Conservation (phyloP, 2,329 filamentous ascomycete genomes). For the Dactylellina leptospora region DNA sequence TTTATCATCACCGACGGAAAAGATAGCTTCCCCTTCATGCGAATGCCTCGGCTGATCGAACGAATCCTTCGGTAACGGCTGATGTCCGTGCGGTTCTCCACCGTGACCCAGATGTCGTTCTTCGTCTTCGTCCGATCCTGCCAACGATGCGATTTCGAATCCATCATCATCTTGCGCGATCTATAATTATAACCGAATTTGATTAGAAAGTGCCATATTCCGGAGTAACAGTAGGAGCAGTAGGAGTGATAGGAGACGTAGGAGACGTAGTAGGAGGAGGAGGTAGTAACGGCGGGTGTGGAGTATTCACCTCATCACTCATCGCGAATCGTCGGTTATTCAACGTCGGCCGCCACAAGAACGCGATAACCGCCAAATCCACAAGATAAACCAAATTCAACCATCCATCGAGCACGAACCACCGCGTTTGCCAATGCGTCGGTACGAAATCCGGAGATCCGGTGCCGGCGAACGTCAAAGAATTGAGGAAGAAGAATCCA, state of each 20-base stretch:
- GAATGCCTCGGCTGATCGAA: constrained; percentile 49
- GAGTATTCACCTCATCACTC: constrained; percentile 77
- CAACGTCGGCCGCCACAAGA: constrained; percentile 93
- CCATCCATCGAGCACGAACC: constrained; percentile 98
- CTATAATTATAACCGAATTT: constrained; percentile 6
- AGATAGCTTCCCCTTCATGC: constrained; percentile 49
- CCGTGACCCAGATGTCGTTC: constrained; percentile 71
- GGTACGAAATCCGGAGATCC: constrained; percentile 89
- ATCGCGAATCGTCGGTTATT: constrained; percentile 98
- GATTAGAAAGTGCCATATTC: background rate
- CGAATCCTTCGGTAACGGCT: constrained; percentile 37
- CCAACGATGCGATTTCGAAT: constrained; percentile 94
- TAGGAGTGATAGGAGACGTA: too few relatives aligned
- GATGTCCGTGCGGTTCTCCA: constrained; percentile 51
- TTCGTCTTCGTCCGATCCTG: constrained; percentile 70
- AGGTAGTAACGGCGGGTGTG: background rate
- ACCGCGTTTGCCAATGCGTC: constrained; percentile 94
- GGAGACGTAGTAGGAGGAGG: too few relatives aligned
- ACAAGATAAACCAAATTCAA: constrained; percentile 94
- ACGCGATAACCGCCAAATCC: constrained; percentile 91
- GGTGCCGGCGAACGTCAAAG: constrained; percentile 88
- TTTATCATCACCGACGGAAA: constrained; percentile 49
- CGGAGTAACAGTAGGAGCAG: too few relatives aligned
- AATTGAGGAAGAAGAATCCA: constrained; percentile 97
- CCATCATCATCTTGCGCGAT: constrained; percentile 98